phyloP scores from a whole-genome alignment of 805 yeast genomes.

The Schizosaccharomyces osmophilus region DNA sequence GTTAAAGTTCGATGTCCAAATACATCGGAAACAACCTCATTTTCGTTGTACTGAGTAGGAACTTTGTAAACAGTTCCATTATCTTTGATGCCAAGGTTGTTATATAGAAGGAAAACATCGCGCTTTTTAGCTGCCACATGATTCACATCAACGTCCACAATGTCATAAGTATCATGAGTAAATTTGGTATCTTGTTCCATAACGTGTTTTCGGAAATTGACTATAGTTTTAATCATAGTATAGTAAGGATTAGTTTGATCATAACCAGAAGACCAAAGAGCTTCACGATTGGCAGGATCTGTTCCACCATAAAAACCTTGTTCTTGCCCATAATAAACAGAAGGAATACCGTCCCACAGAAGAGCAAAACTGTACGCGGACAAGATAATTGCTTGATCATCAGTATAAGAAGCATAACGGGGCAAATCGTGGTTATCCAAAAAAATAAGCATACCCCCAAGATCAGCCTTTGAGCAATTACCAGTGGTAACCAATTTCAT shows the following conservation, averaged over 20 bases:
- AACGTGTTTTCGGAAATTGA: neutral
- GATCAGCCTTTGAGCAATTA: neutral
- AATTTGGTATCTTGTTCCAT: neutral
- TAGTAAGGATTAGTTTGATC: neutral
- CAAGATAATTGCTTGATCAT: neutral
- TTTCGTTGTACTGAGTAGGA: neutral
- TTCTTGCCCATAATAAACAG: constrained; percentile 5
- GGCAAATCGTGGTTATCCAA: constrained; percentile 5
- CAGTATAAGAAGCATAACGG: constrained; percentile 2
- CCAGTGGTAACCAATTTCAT: neutral
- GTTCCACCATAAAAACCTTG: constrained; percentile 3
- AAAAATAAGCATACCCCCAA: neutral
- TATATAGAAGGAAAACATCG: neutral
- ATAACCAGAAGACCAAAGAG: constrained; percentile 4
- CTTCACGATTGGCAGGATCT: constrained; percentile 4
- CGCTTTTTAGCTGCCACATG: neutral
- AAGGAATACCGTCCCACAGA: constrained; percentile 4
- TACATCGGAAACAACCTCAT: neutral
- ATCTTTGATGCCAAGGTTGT: neutral
- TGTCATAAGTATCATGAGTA: too few species aligned
- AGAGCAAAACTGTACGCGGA: neutral
- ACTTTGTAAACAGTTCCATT: neutral
- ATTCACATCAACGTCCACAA: neutral
- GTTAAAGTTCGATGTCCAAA: neutral
- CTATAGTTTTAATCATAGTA: neutral